These are phyloP conservation scores for Simmondsia chinensis DNA, from an alignment of 148 eudicot genomes.

Conservation along the genomic window DNA sequence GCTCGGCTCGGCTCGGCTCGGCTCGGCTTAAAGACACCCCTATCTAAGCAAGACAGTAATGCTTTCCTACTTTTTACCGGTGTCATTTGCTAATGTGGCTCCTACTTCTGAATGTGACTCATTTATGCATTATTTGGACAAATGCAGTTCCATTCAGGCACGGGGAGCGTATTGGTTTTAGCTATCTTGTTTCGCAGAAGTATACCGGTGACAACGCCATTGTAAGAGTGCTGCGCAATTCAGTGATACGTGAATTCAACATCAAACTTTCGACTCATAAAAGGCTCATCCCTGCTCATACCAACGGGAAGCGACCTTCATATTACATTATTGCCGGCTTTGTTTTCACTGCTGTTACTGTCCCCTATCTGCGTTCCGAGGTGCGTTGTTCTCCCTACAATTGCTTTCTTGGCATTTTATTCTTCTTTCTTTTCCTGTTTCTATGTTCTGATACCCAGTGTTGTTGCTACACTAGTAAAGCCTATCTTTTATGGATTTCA, in stretches of 20 bases:
- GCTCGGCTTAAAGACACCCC: too few species aligned
- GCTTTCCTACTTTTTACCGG: too few species aligned
- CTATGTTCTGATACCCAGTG: too few species aligned
- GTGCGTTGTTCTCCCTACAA: conserved; percentile 6
- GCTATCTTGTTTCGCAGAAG: conserved; percentile 42
- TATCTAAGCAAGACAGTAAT: too few species aligned
- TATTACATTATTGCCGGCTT: conserved; percentile 45
- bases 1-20: too few species aligned
- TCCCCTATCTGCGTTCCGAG: conserved; percentile 47
- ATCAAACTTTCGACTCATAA: conserved; percentile 36
- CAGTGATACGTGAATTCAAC: conserved; percentile 24
- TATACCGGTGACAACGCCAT: conserved; percentile 28
- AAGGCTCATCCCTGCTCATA: conserved; percentile 37
- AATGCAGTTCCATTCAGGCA: conserved; percentile 33
- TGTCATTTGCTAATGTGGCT: too few species aligned
- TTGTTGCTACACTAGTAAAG: too few species aligned
- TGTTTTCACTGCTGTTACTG: conserved; percentile 34
- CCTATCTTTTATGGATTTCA: too few species aligned
- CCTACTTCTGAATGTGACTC: too few species aligned
- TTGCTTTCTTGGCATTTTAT: background rate
- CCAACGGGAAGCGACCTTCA: conserved; percentile 34
- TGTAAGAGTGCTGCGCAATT: conserved; percentile 39
- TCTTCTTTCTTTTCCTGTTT: too few species aligned
- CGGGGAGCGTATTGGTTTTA: conserved; percentile 46
- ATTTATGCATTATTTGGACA: too few species aligned